A percentile compares a stretch with the other conserved stretches of the same genome.
phyloP scores from a whole-genome alignment of 129 eudicot genomes.

The Helianthus annuus region HanXRQr2.0-SUNRISE NC_035434.2:11983589-11984088 shows the following conservation, averaged over 20 bases:
- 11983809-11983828: neutral
- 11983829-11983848: neutral
- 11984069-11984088: too few relatives aligned
- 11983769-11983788: conserved; percentile 91
- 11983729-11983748: conserved; percentile 87
- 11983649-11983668: conserved; percentile 31
- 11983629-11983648: conserved; percentile 49
- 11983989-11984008: too few relatives aligned
- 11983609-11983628: conserved; percentile 56
- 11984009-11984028: too few relatives aligned
- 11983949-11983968: too few relatives aligned
- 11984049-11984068: too few relatives aligned
- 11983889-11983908: too few relatives aligned
- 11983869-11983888: too few relatives aligned
- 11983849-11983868: too few relatives aligned
- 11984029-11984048: too few relatives aligned
- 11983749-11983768: conserved; percentile 89
- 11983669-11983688: conserved; percentile 59
- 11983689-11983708: conserved; percentile 42
- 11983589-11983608: conserved; percentile 36
- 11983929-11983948: too few relatives aligned
- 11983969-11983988: too few relatives aligned
- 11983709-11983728: conserved; percentile 53
- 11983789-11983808: neutral
- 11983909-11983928: too few relatives aligned